These are phyloP conservation scores for Monilinia laxa DNA, from an alignment of 2,329 filamentous ascomycete species.

Conservation along the genomic window DNA sequence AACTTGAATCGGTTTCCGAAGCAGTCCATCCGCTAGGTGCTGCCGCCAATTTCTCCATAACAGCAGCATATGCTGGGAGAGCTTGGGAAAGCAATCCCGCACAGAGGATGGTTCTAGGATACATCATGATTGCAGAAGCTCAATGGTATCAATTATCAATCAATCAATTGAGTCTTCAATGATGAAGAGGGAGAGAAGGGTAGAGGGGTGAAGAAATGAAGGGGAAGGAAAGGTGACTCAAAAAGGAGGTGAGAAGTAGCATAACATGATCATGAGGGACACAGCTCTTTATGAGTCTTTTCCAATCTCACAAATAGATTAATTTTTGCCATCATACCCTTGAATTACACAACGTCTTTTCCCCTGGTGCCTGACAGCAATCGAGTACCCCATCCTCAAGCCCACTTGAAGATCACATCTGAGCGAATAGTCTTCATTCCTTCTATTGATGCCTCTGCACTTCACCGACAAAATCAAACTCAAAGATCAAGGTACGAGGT, in stretches of 20 bases:
- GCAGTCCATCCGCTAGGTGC: conserved; percentile 30
- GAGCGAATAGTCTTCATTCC: neutral
- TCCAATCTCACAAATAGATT: neutral
- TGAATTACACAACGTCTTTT: neutral
- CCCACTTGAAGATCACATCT: neutral
- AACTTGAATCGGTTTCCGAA: conserved; percentile 16
- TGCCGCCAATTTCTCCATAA: conserved; percentile 26
- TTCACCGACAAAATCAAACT: no score
- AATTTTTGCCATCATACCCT: neutral
- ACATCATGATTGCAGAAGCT: conserved; percentile 20
- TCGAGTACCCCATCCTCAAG: neutral
- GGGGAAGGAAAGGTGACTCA: neutral
- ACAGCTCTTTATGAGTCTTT: neutral
- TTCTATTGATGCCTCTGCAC: neutral
- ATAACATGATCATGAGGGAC: neutral
- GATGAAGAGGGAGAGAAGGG: neutral
- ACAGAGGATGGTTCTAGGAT: conserved; percentile 14
- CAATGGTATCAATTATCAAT: neutral
- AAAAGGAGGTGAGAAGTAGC: neutral
- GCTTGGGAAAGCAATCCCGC: conserved; percentile 22
- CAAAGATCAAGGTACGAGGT: no score
- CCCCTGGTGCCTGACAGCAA: conserved; percentile 1
- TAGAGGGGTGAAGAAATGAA: neutral
- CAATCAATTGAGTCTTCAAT: neutral
- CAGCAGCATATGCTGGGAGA: conserved; percentile 11